Evolutionary conservation across 805 yeast species (phyloP).

Genomic region (Cyberlindnera americana): DNA sequence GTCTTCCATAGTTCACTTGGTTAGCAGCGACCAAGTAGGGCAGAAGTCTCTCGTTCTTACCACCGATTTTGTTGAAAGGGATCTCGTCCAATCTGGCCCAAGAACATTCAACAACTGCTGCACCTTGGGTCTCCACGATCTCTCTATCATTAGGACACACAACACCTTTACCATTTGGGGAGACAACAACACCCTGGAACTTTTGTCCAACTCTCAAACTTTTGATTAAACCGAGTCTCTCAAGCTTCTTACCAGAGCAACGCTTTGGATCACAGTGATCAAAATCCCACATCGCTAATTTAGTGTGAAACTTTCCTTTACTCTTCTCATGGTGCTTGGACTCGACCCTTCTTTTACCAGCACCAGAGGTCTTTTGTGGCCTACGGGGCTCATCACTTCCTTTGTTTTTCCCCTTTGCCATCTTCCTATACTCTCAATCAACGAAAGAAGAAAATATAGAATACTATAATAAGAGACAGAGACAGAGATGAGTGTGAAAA

Average conservation of each 20-base stretch:
- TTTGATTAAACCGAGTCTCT: conserved; percentile 79
- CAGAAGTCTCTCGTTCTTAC: conserved; percentile 76
- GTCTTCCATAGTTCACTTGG: conserved; percentile 94
- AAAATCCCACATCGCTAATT: conserved; percentile 98
- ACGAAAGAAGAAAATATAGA: not conserved
- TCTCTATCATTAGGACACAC: conserved; percentile 86
- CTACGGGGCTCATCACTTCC: conserved; percentile 37
- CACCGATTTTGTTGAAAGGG: conserved; percentile 93
- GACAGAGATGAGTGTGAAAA: not conserved
- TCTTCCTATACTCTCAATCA: conserved; percentile 7
- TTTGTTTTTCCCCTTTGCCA: conserved; percentile 46
- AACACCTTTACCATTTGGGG: conserved; percentile 87
- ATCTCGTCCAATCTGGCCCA: conserved; percentile 98
- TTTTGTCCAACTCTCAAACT: conserved; percentile 88
- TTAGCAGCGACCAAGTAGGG: conserved; percentile 96
- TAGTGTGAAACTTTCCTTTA: conserved; percentile 60
- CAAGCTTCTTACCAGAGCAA: conserved; percentile 93
- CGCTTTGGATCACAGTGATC: conserved; percentile 98
- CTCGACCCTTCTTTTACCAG: conserved; percentile 42
- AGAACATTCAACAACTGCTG: conserved; percentile 98
- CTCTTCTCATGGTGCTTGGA: conserved; percentile 27
- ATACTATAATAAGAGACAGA: not conserved
- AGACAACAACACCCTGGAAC: conserved; percentile 83
- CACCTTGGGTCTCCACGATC: conserved; percentile 75
- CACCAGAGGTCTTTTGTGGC: conserved; percentile 56